Base-by-base conservation (phyloP, 495 filamentous ascomycete genomes). In the Penicillium bialowiezense region DNA sequence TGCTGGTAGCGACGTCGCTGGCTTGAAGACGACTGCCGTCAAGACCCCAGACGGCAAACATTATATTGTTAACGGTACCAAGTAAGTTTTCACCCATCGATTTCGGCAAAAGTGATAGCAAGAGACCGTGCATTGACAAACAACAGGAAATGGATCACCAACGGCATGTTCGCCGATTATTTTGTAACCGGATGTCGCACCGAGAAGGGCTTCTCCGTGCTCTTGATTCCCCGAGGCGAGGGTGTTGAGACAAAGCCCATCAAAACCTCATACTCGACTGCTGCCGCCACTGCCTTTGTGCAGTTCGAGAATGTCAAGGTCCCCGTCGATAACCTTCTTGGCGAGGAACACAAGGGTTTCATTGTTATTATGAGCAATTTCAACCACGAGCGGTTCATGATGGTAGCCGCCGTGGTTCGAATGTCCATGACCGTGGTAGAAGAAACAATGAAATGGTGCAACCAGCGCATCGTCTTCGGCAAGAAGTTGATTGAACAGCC, bases 221-320 rank as follows among this genome's bases (percentile, higher is more conserved):
- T 95, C 1, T 70, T 95, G 44, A 86, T 95, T 50, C 79, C 83
- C 48, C 79, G 88, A 46, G 77, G 78, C 39, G 88, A 89, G 51
- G 72, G 70, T 9, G 76, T 85, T 8, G 87, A 90, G 70, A 90
- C 86, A 3, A 85, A 81, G 64, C 71, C 83, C 50, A 93, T 95
- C 72, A 93, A 92, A 76, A 95, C 89, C 0, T 83, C 81, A 1
- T 95, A 95, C 70, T 91, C 88, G 2, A 79, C 88, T 13, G 62
- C 88, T 1, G 90, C 88, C 15, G 89, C 80, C 1, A 95, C 89
- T 2, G 79, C 89, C 5, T 93, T 82, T 64, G 79, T 95, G 56
- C 84, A 89, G 45, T 93, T 88, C 64, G 85, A 91, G 68, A 89
- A 91, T 57, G 88, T 90, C 65, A 89, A 90, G 73, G 89, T 93